Base-by-base conservation (phyloP, 2,329 filamentous ascomycete genomes). In the Fusarium bulbicola region DNA sequence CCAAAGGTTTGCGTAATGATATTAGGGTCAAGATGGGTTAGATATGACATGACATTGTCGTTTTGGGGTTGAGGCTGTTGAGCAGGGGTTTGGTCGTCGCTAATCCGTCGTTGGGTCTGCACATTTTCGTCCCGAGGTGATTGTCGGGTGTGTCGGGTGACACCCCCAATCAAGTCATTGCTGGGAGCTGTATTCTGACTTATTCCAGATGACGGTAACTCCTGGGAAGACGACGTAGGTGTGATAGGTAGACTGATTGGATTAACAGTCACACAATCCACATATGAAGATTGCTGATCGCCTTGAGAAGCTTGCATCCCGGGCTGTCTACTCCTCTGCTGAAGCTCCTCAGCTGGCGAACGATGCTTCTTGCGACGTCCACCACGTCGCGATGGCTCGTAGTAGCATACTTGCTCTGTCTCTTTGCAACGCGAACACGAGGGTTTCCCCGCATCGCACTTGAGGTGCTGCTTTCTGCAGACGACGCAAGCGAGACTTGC, bases 381-480 rank as follows among this genome's bases (percentile, higher is more conserved):
- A 7, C 74, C 74, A 2, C 74, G 74, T 14, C 74, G 72, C 50
- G 74, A 76, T 12, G 74, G 74, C 18, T 76, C 70, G 12, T 76
- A 76, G 10, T 64, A 63, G 59, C 74, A 76, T 6, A 63, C 39
- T 10, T 54, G 56, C 1, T 53, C 60, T 1, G 63, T 56, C 18
- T 73, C 63, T 26, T 47, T 53, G 37, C 74, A 76, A 26, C 74
- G 70, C 24, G 73, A 72, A 43, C 74, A 76, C 12, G 68, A 70
- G 3, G 74, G 74, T 24, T 57, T 69, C 18, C 70, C 68, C n/a
- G 59, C 74, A 43, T 76, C 74, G 43, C 74, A 76, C 49, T 76
- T 76, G 42, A 76, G 70, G 16, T 76, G 74, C 6, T 76, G 72
- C 13, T 72, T 75, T 45, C 74, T 63, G 56, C 74, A 76, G 8